Conservation (phyloP, 352 stramenopile species). For the Pythium insidiosum region DNA sequence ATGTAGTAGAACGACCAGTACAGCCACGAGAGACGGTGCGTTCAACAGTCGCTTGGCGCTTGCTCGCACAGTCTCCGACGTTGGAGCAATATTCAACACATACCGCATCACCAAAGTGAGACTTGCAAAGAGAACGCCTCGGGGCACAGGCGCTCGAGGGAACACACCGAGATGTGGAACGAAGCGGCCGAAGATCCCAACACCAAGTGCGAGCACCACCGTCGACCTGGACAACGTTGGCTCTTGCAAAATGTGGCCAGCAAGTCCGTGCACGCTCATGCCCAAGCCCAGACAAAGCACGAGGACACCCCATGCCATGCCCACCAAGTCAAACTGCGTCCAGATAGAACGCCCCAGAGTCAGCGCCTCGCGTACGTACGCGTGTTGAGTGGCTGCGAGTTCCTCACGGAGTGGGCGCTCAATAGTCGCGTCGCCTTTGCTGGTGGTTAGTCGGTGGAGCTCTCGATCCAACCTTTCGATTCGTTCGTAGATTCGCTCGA, state of each 20-base stretch:
- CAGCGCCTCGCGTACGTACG: constrained; percentile 58
- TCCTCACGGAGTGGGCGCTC: constrained; percentile 3
- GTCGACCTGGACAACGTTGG: too few relatives aligned
- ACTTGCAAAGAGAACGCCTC: not conserved
- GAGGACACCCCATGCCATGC: constrained; percentile 60
- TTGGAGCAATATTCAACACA: too few relatives aligned
- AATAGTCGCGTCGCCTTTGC: not conserved
- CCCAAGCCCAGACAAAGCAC: constrained; percentile 15
- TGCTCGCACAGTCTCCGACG: too few relatives aligned
- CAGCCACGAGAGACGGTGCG: constrained; percentile 14
- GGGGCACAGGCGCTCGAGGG: not conserved
- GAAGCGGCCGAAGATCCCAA: not conserved
- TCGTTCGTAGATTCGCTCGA: constrained; percentile 43
- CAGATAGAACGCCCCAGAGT: constrained; percentile 67
- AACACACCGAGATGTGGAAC: not conserved
- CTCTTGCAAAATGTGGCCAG: not conserved
- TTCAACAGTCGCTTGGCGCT: not conserved
- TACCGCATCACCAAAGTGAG: too few relatives aligned
- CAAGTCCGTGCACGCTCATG: not conserved
- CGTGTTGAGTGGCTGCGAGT: constrained; percentile 29
- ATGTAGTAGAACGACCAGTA: constrained; percentile 50
- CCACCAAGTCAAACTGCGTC: constrained; percentile 82
- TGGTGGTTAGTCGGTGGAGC: constrained; percentile 3
- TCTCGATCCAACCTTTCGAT: constrained; percentile 24
- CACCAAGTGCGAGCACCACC: not conserved